A percentile compares a stretch with the other conserved stretches of the same genome.
Evolutionary conservation across 306 rosid species (phyloP).

Genomic region (Acmispon strigosus): DNA sequence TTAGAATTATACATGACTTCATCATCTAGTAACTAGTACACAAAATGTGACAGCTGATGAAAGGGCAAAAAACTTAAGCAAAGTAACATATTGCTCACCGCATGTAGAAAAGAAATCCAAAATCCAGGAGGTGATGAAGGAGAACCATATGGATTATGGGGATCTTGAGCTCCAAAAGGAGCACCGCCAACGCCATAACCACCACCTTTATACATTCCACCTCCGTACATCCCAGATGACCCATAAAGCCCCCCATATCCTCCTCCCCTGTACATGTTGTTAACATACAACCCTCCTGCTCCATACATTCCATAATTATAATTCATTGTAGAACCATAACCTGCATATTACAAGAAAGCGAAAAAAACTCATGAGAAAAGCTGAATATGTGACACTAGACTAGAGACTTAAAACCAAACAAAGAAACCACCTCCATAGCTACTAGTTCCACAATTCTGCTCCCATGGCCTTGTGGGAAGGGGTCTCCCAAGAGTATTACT

Average conservation of each 20-base stretch:
- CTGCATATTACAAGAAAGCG: slow-evolving; percentile 13
- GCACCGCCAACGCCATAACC: slow-evolving; percentile 69
- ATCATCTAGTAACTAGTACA: background rate
- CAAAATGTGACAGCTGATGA: background rate
- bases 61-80: background rate
- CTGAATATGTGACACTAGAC: background rate
- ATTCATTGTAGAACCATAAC: slow-evolving; percentile 55
- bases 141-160: slow-evolving; percentile 61
- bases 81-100: slow-evolving; percentile 42
- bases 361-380: background rate
- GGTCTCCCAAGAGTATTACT: slow-evolving; percentile 53
- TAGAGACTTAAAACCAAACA: too few relatives aligned
- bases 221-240: slow-evolving; percentile 70
- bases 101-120: slow-evolving; percentile 68
- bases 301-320: slow-evolving; percentile 41
- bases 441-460: slow-evolving; percentile 54
- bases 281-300: slow-evolving; percentile 38
- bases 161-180: slow-evolving; percentile 73
- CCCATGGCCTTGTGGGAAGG: slow-evolving; percentile 80
- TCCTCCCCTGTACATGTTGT: slow-evolving; percentile 55
- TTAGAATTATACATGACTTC: background rate
- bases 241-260: slow-evolving; percentile 62
- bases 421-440: slow-evolving; percentile 44
- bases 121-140: slow-evolving; percentile 76
- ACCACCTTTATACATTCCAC: slow-evolving; percentile 69